A percentile compares a stretch with the other conserved stretches of the same genome.
Conservation (phyloP, 2,329 filamentous ascomycete species). For the Trichophyton verrucosum region DNA sequence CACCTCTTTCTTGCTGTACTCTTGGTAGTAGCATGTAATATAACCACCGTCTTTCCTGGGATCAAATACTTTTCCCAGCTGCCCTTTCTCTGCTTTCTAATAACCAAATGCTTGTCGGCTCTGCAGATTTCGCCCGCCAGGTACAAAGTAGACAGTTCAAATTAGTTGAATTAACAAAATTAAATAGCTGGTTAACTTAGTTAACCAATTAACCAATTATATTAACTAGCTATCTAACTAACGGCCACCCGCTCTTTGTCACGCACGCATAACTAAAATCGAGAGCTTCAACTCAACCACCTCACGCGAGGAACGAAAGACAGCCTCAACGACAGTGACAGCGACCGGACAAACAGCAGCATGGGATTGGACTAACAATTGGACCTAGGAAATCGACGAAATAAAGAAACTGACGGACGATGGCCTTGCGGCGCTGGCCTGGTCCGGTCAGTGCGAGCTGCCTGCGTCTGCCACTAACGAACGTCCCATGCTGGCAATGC, state of each 20-base stretch:
- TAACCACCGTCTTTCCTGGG: background rate
- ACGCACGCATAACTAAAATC: background rate
- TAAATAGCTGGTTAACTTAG: background rate
- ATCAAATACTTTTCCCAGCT: background rate
- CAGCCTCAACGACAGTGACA: background rate
- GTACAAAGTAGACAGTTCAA: too few relatives aligned
- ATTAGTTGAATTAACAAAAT: too few relatives aligned
- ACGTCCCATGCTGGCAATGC: background rate
- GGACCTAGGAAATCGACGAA: background rate
- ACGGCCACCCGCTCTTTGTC: too few relatives aligned
- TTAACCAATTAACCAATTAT: background rate
- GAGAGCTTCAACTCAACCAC: background rate
- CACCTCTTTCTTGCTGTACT: background rate
- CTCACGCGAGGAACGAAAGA: background rate
- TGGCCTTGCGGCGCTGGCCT: background rate
- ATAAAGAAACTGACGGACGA: background rate
- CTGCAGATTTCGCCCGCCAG: too few relatives aligned
- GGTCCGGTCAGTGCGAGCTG: background rate
- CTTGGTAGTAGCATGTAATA: background rate
- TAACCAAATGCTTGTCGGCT: background rate
- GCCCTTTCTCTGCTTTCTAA: background rate
- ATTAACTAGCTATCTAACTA: too few relatives aligned
- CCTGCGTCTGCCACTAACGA: background rate
- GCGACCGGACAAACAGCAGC: background rate
- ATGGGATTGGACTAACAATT: background rate